These are phyloP conservation scores for Trichosporon sp. DNA, from an alignment of 1,284 basidiomycete species.

Conservation along the genomic window DNA sequence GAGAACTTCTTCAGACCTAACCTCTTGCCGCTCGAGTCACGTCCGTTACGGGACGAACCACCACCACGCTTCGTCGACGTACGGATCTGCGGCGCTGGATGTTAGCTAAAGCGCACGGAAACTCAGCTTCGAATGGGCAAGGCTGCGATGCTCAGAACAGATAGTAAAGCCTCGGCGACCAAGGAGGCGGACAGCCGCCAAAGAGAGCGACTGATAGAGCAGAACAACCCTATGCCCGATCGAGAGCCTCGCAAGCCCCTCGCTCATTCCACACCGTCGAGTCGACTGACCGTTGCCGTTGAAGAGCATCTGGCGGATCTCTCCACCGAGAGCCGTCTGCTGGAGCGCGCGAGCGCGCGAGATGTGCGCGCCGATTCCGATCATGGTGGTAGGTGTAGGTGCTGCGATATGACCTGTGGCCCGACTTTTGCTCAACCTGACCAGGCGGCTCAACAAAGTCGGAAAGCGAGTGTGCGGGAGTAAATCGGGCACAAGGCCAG, in stretches of 20 bases:
- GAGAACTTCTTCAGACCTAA: conserved; percentile 91
- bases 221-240: neutral
- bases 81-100: conserved; percentile 57
- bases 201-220: no score
- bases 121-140: neutral
- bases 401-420: neutral
- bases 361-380: conserved; percentile 19
- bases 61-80: conserved; percentile 92
- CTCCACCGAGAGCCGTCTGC: conserved; percentile 20
- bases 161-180: neutral
- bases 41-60: conserved; percentile 82
- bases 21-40: conserved; percentile 82
- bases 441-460: neutral
- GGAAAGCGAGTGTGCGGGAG: neutral
- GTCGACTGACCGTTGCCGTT: neutral
- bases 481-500: neutral
- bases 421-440: neutral
- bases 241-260: neutral
- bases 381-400: conserved; percentile 17
- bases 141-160: neutral
- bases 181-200: neutral
- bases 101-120: conserved; percentile 9
- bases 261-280: neutral
- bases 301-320: conserved; percentile 33
- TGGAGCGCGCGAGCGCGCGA: conserved; percentile 24